These are phyloP conservation scores for Botrytis galanthina DNA, from an alignment of 2,329 filamentous ascomycete genomes.

Conservation along the genomic window DNA sequence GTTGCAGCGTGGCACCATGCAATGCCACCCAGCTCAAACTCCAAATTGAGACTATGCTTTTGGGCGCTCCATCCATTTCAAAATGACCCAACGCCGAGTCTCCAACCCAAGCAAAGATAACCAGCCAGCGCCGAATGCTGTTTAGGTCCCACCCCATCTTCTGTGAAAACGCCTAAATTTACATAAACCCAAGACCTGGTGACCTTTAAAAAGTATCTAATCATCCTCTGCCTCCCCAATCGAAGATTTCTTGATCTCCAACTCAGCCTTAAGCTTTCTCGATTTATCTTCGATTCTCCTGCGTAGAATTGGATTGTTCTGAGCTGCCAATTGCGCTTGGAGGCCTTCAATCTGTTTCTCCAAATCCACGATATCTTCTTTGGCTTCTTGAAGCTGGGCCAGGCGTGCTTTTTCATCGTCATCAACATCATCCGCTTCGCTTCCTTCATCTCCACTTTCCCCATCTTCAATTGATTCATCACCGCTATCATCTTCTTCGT, in stretches of 20 bases:
- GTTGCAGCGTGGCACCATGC: not conserved
- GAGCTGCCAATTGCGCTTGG: conserved; percentile 43
- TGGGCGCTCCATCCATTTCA: not conserved
- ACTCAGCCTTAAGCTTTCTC: conserved; percentile 50
- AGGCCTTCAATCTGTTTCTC: conserved; percentile 48
- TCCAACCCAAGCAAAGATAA: not conserved
- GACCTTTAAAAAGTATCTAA: not conserved
- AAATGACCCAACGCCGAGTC: not conserved
- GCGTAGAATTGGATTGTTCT: conserved; percentile 49
- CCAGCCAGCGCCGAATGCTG: not conserved
- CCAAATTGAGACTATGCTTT: not conserved
- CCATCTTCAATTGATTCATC: conserved; percentile 46
- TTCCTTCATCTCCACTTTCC: conserved; percentile 47
- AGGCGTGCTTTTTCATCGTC: conserved; percentile 51
- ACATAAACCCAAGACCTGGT: not conserved
- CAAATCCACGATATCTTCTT: conserved; percentile 54
- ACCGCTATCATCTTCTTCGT: conserved; percentile 37
- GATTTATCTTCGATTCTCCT: conserved; percentile 49
- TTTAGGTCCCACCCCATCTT: not conserved
- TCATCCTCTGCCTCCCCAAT: conserved; percentile 39
- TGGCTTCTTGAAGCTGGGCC: conserved; percentile 46
- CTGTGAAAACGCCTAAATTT: not conserved
- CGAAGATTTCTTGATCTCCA: conserved; percentile 51
- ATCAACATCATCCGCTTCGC: conserved; percentile 45
- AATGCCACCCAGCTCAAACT: not conserved